A percentile compares a stretch with the other conserved stretches of the same genome.
Evolutionary conservation across 768 basidiomycete genomes (phyloP).

Genomic region (Punctularia strigosozonata): DNA sequence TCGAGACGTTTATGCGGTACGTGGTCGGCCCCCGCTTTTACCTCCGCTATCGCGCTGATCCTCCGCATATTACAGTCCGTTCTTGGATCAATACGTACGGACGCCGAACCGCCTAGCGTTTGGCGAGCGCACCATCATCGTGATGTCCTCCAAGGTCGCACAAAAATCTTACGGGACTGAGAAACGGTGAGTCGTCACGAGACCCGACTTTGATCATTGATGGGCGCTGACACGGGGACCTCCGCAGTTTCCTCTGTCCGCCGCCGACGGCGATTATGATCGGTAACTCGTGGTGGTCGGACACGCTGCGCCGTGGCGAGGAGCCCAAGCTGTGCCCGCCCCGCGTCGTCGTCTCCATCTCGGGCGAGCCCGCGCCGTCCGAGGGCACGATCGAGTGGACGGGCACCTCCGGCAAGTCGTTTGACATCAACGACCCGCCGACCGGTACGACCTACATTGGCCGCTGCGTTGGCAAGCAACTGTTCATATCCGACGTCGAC

Average conservation of each 20-base stretch:
- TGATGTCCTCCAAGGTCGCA: slow-evolving; percentile 96
- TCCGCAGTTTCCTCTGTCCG: slow-evolving; percentile 72
- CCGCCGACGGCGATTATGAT: slow-evolving; percentile 92
- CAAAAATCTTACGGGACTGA: slow-evolving; percentile 97
- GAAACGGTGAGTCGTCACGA: slow-evolving; percentile 49
- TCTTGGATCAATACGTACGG: slow-evolving; percentile 75
- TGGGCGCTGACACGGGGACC: too few species aligned
- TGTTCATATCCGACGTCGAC: slow-evolving; percentile 91
- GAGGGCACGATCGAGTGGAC: slow-evolving; percentile 88
- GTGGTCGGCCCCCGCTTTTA: slow-evolving; percentile 7
- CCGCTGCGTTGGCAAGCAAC: slow-evolving; percentile 85
- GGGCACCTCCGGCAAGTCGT: slow-evolving; percentile 68
- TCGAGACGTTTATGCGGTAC: slow-evolving; percentile 74
- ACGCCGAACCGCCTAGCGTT: slow-evolving; percentile 78
- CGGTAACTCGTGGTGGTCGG: slow-evolving; percentile 92
- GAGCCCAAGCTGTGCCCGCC: slow-evolving; percentile 68
- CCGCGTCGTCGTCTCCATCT: slow-evolving; percentile 80
- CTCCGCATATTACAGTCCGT: slow-evolving; percentile 40
- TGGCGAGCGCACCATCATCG: slow-evolving; percentile 88
- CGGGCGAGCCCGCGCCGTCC: slow-evolving; percentile 78
- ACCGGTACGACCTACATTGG: slow-evolving; percentile 84
- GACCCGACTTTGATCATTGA: not conserved
- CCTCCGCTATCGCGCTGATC: slow-evolving; percentile 2
- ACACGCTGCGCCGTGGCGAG: slow-evolving; percentile 62
- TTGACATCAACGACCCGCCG: slow-evolving; percentile 71